Conservation (phyloP, 768 basidiomycete genomes). For the Mrakia gelida region DNA sequence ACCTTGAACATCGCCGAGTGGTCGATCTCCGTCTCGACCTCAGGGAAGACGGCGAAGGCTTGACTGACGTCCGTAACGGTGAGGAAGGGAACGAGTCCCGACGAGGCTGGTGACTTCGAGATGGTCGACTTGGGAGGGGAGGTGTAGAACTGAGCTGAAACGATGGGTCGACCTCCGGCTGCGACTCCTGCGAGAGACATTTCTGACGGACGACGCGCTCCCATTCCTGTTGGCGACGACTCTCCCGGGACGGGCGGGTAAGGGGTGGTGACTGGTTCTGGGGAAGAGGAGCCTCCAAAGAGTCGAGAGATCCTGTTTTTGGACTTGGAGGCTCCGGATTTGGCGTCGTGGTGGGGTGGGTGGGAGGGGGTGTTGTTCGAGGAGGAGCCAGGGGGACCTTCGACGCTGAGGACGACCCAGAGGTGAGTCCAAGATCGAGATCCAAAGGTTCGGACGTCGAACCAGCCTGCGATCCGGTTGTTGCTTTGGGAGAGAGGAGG, state of each 20-base stretch:
- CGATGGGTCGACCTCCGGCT: slow-evolving; percentile 3
- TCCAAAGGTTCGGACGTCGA: slow-evolving; percentile 30
- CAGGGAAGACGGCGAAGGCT: slow-evolving; percentile 92
- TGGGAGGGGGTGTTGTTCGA: neutral
- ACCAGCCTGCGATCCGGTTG: slow-evolving; percentile 28
- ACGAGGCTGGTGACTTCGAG: slow-evolving; percentile 1
- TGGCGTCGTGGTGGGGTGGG: neutral
- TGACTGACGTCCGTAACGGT: slow-evolving; percentile 68
- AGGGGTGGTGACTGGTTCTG: slow-evolving; percentile 14
- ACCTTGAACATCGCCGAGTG: slow-evolving; percentile 86
- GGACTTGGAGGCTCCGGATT: slow-evolving; percentile 34
- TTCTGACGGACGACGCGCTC: slow-evolving; percentile 48
- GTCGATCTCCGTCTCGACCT: slow-evolving; percentile 84
- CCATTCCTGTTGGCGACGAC: slow-evolving; percentile 33
- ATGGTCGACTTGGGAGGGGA: neutral
- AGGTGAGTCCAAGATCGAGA: slow-evolving; percentile 25
- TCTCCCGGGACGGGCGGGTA: slow-evolving; percentile 27
- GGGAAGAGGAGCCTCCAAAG: slow-evolving; percentile 46
- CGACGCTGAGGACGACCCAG: slow-evolving; percentile 28
- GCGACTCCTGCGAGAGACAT: neutral
- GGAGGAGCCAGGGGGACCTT: neutral
- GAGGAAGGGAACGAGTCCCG: slow-evolving; percentile 50
- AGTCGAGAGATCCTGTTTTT: slow-evolving; percentile 64
- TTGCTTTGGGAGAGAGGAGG: neutral
- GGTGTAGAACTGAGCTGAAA: slow-evolving; percentile 49